These are phyloP conservation scores for Trichoderma guizhouense DNA, from an alignment of 2,329 filamentous ascomycete genomes.

Conservation along the genomic window DNA sequence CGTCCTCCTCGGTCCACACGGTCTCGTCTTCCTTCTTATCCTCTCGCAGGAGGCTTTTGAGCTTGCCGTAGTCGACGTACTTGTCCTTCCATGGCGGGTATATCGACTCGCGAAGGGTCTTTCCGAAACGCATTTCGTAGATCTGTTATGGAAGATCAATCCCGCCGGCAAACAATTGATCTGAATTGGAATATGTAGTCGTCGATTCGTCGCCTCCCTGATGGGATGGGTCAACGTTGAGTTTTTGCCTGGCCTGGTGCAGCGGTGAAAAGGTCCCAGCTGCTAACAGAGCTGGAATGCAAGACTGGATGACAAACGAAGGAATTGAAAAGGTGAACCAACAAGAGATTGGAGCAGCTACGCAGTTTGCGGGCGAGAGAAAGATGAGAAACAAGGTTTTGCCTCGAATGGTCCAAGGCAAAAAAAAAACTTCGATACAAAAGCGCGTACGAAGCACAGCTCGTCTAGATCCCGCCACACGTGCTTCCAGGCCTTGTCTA, in stretches of 20 bases:
- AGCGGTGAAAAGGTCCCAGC: background rate
- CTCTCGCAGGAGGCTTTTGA: conserved; percentile 86
- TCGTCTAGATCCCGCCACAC: background rate
- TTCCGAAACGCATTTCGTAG: conserved; percentile 82
- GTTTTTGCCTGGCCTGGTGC: background rate
- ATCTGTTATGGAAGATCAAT: background rate
- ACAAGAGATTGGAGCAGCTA: background rate
- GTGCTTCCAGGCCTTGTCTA: conserved; percentile 4
- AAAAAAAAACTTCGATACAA: background rate
- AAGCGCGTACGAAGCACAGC: background rate
- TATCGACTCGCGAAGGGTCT: conserved; percentile 74
- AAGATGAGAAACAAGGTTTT: background rate
- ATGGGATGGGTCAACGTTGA: background rate
- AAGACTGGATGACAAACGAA: background rate
- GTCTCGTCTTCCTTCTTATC: conserved; percentile 59
- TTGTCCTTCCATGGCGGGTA: conserved; percentile 88
- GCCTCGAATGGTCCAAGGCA: background rate
- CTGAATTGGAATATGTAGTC: background rate
- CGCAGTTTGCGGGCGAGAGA: background rate
- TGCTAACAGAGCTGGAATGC: background rate
- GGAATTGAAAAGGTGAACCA: background rate
- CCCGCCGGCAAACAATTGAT: background rate
- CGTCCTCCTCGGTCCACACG: conserved; percentile 90
- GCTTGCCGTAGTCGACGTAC: conserved; percentile 93
- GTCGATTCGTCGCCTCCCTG: background rate